phyloP scores from a whole-genome alignment of 441 rosid genomes.

The Brassica balearica region DNA sequence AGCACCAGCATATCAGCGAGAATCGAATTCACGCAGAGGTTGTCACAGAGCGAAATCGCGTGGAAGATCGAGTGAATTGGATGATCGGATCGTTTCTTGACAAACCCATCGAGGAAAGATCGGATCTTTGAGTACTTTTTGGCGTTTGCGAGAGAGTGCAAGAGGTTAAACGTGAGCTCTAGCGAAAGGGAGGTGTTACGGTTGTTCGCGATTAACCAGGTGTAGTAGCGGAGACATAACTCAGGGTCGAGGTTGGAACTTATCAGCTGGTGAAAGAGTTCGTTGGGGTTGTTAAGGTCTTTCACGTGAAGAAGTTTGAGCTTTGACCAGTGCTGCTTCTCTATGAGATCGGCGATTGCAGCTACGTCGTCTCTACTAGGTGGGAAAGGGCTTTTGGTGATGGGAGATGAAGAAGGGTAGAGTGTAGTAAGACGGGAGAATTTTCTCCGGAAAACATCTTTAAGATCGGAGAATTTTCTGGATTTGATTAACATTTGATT shows the following conservation, averaged over 20 bases:
- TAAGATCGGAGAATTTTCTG: not conserved
- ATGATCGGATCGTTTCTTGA: slow-evolving; percentile 43
- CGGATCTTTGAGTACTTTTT: slow-evolving; percentile 64
- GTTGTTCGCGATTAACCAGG: slow-evolving; percentile 57
- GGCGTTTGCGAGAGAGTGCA: slow-evolving; percentile 55
- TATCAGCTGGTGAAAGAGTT: slow-evolving; percentile 54
- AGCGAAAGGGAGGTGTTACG: slow-evolving; percentile 48
- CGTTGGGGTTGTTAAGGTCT: slow-evolving; percentile 41
- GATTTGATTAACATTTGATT: slow-evolving; percentile 31
- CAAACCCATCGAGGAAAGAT: slow-evolving; percentile 70
- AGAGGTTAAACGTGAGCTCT: slow-evolving; percentile 51
- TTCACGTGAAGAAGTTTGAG: slow-evolving; percentile 48
- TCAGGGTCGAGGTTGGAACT: slow-evolving; percentile 60
- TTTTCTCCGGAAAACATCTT: too few relatives aligned
- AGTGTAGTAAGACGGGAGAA: not conserved
- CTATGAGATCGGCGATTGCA: slow-evolving; percentile 50
- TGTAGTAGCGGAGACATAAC: slow-evolving; percentile 59
- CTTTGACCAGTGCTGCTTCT: slow-evolving; percentile 71
- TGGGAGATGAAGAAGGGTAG: slow-evolving; percentile 17
- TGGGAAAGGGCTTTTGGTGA: not conserved
- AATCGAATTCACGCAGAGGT: slow-evolving; percentile 60
- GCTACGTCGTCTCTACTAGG: slow-evolving; percentile 29
- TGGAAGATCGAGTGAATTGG: slow-evolving; percentile 64
- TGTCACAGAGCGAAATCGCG: slow-evolving; percentile 58
- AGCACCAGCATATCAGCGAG: slow-evolving; percentile 71